A percentile compares a stretch with the other conserved stretches of the same genome.
Conservation (phyloP, 768 basidiomycete species). For the Lentinula lateritia region DNA sequence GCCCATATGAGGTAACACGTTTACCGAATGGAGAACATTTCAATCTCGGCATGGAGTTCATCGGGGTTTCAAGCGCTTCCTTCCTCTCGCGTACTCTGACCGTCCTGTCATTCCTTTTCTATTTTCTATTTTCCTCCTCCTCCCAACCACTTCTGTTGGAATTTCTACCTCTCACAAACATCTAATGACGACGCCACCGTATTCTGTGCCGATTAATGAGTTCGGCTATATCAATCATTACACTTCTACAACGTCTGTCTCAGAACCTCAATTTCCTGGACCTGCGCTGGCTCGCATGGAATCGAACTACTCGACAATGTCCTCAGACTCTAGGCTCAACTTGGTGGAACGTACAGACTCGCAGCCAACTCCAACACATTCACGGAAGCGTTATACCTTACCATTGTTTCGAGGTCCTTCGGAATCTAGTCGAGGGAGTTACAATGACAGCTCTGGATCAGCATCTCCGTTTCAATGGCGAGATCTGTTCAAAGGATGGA, state of each 20-base stretch:
- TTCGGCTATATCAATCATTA: not conserved
- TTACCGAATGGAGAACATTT: not conserved
- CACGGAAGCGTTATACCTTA: constrained; percentile 4
- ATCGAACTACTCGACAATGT: constrained; percentile 4
- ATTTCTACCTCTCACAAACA: not conserved
- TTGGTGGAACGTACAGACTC: constrained; percentile 4
- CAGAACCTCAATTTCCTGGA: constrained; percentile 5
- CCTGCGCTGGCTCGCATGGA: constrained; percentile 8
- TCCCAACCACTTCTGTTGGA: not conserved
- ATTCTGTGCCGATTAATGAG: not conserved
- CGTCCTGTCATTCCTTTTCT: not conserved
- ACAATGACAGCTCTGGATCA: not conserved
- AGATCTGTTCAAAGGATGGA: constrained; percentile 37
- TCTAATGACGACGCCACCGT: not conserved
- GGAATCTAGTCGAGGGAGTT: not conserved
- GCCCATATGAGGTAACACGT: not conserved
- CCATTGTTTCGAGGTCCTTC: constrained; percentile 3
- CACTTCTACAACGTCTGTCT: not conserved
- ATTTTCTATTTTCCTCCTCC: not conserved
- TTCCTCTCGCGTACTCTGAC: not conserved
- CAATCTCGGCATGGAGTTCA: not conserved
- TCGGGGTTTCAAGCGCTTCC: not conserved
- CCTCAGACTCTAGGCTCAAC: not conserved
- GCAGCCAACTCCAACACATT: not conserved
- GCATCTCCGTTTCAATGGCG: not conserved